phyloP scores from a whole-genome alignment of 768 basidiomycete genomes.

The Omphalotus guepiniiformis region DNA sequence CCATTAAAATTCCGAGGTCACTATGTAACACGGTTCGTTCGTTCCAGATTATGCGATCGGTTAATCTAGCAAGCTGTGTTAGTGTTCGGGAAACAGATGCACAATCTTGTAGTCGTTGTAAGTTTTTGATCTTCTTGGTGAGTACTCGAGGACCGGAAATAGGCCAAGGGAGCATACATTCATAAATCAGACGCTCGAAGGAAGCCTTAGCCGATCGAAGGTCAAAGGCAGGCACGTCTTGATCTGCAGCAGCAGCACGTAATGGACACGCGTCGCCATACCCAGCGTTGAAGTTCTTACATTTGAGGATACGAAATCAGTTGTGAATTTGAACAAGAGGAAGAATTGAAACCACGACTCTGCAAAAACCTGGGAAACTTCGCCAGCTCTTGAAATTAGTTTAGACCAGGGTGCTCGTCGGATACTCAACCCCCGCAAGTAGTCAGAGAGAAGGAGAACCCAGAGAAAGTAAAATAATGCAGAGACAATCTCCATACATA shows the following conservation, averaged over 20 bases:
- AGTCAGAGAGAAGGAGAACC: too few species aligned
- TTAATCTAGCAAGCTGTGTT: conserved; percentile 3
- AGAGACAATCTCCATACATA: too few species aligned
- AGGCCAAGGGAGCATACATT: conserved; percentile 13
- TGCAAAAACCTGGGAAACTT: too few species aligned
- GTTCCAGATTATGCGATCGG: conserved; percentile 1
- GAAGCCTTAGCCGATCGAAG: background rate
- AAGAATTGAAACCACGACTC: too few species aligned
- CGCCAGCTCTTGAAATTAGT: too few species aligned
- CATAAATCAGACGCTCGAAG: conserved; percentile 6
- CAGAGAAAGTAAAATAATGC: too few species aligned
- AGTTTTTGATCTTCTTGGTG: conserved; percentile 3
- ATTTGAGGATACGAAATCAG: too few species aligned
- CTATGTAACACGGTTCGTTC: conserved; percentile 4
- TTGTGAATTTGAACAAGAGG: too few species aligned
- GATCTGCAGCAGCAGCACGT: conserved; percentile 1
- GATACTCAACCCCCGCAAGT: too few species aligned
- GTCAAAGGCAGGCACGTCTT: conserved; percentile 2
- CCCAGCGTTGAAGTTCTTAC: too few species aligned
- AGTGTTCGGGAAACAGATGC: conserved; percentile 4
- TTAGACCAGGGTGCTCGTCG: too few species aligned
- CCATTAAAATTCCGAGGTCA: conserved; percentile 7
- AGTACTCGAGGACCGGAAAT: too few species aligned
- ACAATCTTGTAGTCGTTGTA: conserved; percentile 3
- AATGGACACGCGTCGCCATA: conserved; percentile 5